phyloP scores from a whole-genome alignment of 2,329 filamentous ascomycete genomes.

The Cercospora sesami region DNA sequence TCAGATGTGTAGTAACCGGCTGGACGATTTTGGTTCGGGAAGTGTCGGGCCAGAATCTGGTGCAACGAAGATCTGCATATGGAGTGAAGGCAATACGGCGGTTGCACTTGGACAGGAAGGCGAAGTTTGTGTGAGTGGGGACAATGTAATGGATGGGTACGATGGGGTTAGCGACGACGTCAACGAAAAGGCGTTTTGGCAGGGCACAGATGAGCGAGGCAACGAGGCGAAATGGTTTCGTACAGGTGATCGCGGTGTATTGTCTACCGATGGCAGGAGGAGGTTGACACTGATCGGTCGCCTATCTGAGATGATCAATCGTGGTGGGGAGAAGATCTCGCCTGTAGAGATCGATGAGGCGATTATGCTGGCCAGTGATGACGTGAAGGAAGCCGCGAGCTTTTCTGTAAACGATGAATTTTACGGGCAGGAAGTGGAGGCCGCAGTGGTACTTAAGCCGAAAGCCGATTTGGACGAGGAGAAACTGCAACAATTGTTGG shows the following conservation, averaged over 20 bases:
- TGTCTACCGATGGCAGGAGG: constrained; percentile 71
- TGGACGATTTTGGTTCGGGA: constrained; percentile 72
- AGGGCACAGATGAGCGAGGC: neutral
- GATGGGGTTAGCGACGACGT: constrained; percentile 75
- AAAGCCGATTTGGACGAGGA: neutral
- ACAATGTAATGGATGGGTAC: constrained; percentile 76
- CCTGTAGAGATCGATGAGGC: constrained; percentile 73
- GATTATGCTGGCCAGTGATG: neutral
- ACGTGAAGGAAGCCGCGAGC: neutral
- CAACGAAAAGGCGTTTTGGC: constrained; percentile 66
- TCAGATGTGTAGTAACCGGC: constrained; percentile 64
- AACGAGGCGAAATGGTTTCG: constrained; percentile 69
- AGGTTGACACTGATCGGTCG: constrained; percentile 76
- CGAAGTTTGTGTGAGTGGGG: constrained; percentile 79
- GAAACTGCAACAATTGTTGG: neutral
- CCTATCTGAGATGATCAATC: constrained; percentile 90
- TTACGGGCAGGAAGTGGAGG: neutral
- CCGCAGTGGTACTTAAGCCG: neutral
- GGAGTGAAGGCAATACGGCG: constrained; percentile 67
- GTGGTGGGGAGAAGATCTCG: constrained; percentile 84
- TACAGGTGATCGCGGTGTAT: constrained; percentile 80
- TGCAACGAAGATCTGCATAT: constrained; percentile 75
- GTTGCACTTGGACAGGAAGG: constrained; percentile 67
- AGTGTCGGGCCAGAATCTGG: constrained; percentile 77
- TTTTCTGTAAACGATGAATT: neutral